Base-by-base conservation (phyloP, 331 rosid genomes). In the Rhamnella rubrinervis region DNA sequence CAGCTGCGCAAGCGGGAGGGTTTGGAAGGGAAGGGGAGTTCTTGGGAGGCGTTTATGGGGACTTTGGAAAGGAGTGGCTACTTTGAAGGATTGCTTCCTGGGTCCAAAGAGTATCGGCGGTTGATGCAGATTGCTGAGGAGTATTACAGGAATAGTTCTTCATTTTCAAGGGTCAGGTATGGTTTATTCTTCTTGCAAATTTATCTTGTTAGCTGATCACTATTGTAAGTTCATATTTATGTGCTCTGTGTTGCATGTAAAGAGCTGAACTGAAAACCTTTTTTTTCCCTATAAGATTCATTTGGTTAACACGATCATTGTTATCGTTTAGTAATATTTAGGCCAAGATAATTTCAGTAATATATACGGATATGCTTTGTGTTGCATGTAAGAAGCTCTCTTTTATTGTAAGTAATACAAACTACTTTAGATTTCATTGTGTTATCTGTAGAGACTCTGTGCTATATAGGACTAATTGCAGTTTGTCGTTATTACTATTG, bases 51-150 rank as follows among this genome's bases (percentile, higher is more conserved):
- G 3, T 95, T 84, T 72, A 69, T 31, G 85, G 82, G 82, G 82
- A 86, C 86, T 62, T 82, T 95, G 87, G 97, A 83, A 77, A 81
- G 74, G 23, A 85, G 82, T 73, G 99, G 96, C 6, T 95, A 87
- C 80, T 95, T 91, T 59, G 78, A 78, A 79, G 99, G 93, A 23
- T 59, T 81, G 73, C 81, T 95, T 83, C 89, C 87, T 0, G 96
- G 99, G 44, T 95, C 97, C 1, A 75, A 69, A 74, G 90, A 89
- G 81, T 81, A 89, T 66, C 85, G 80, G 83, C 87, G 87, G 74
- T 79, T 91, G 84, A 71, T 87, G 92, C 86, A 83, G 47, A 89
- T 76, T 76, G 99, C 96, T 8, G 85, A 89, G 77, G 91, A 82
- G 84, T 85, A 91, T 75, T 91, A 77, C 66, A 75, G 59, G 69